Conservation (phyloP, 345 rosid species). For the Turnera subulata region DNA sequence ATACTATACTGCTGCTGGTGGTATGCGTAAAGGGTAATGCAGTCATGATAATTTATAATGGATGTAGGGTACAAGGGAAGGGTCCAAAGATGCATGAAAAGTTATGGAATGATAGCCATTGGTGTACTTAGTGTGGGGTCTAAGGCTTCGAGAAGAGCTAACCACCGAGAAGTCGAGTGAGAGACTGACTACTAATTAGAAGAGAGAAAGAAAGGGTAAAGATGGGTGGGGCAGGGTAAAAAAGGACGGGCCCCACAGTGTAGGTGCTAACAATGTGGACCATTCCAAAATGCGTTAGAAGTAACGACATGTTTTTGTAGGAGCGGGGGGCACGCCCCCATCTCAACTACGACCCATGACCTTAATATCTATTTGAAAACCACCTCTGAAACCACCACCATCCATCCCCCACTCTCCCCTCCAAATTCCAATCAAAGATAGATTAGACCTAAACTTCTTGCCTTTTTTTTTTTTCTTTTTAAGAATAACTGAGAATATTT, state of each 20-base stretch:
- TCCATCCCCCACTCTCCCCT: no score
- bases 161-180: conserved; percentile 35
- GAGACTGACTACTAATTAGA: background rate
- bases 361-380: conserved; percentile 56
- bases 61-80: conserved; percentile 40
- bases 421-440: no score
- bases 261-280: conserved; percentile 11
- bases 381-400: conserved; percentile 43
- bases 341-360: conserved; percentile 61
- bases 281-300: background rate
- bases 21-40: conserved; percentile 54
- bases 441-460: no score
- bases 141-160: conserved; percentile 39
- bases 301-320: background rate
- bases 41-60: conserved; percentile 69
- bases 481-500: no score
- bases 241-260: conserved; percentile 24
- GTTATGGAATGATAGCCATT: conserved; percentile 35
- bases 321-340: conserved; percentile 43
- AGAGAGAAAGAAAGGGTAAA: conserved; percentile 10
- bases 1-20: no score
- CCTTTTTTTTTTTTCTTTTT: no score
- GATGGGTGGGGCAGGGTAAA: background rate
- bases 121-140: conserved; percentile 44
- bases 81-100: conserved; percentile 46